Evolutionary conservation across 2,329 filamentous ascomycete species (phyloP), one percentile per base, ranked within the genome.

Genomic region (Colletotrichum trifolii): DNA sequence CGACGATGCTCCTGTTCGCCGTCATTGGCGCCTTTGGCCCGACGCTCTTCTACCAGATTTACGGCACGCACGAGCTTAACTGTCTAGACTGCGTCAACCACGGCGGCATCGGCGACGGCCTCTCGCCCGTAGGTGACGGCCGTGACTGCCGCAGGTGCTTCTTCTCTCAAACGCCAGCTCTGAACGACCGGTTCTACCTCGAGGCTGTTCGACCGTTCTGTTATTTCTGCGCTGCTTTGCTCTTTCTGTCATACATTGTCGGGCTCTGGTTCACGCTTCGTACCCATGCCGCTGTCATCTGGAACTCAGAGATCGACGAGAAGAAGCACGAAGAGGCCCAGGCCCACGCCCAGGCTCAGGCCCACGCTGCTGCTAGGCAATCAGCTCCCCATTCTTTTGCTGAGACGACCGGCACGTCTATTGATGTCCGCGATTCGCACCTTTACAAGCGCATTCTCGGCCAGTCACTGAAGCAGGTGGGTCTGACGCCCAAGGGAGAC

Each of bases 21-120:
- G 92, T 97, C 43, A 96, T 99, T 71, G 95, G 92, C 67, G 93
- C 95, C 8, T 99, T 99, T 77, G 91, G 95, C 0, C 96, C 96
- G 3, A 99, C 96, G 0, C 81, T 99, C 12, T 99, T 99, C 80
- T 99, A 98, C 79, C 95, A 99, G 74, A 97, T 99, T 68, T 98
- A 98, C 77, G 96, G 96, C 71, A 97, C 94, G 53, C 96, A 99
- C 74, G 94, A 99, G 79, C 86, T 99, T 56, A 96, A 93, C 73
- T 99, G 96, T 74, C 87, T 88, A 62, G 87, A 86, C 60, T 89
- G 86, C 66, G 79, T 85, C 52, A 84, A 88, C 67, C 81, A 78
- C 58, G 76, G 75, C 39, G 76, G 78, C 47, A 68, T 74, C 7
- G 68, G 69, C 8, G 72, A 74, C 4, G 72, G 69, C n/a, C 40